These are phyloP conservation scores for Coemansia reversa DNA, from an alignment of 192 early-diverging fungal genomes.

Conservation along the genomic window DNA sequence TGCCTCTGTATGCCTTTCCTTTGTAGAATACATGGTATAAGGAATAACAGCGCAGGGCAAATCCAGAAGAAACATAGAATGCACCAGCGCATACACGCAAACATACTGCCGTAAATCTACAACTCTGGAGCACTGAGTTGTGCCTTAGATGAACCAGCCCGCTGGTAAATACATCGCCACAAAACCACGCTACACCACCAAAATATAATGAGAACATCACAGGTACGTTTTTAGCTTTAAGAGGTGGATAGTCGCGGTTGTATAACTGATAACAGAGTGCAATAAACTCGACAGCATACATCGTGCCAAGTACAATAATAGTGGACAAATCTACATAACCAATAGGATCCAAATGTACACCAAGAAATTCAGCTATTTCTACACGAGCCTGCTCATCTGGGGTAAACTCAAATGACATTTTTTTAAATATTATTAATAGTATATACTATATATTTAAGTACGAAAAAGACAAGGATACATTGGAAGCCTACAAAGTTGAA, in stretches of 20 bases:
- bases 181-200: conserved; percentile 28
- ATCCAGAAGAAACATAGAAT: conserved; percentile 30
- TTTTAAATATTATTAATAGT: background rate
- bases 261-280: conserved; percentile 38
- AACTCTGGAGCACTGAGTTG: conserved; percentile 27
- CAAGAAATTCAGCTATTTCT: conserved; percentile 30
- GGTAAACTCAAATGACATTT: conserved; percentile 39
- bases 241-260: conserved; percentile 42
- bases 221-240: conserved; percentile 43
- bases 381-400: conserved; percentile 31
- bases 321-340: conserved; percentile 45
- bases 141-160: conserved; percentile 32
- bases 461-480: background rate
- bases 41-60: conserved; percentile 42
- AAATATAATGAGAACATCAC: conserved; percentile 44
- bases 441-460: background rate
- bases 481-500: background rate
- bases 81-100: conserved; percentile 37
- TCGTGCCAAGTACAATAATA: conserved; percentile 31
- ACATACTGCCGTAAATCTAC: conserved; percentile 39
- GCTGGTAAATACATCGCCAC: conserved; percentile 45
- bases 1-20: conserved; percentile 31
- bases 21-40: conserved; percentile 42
- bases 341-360: conserved; percentile 37
- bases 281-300: conserved; percentile 41